phyloP scores from a whole-genome alignment of 2,329 filamentous ascomycete genomes.

The Microcyclospora tardicrescens region DNA sequence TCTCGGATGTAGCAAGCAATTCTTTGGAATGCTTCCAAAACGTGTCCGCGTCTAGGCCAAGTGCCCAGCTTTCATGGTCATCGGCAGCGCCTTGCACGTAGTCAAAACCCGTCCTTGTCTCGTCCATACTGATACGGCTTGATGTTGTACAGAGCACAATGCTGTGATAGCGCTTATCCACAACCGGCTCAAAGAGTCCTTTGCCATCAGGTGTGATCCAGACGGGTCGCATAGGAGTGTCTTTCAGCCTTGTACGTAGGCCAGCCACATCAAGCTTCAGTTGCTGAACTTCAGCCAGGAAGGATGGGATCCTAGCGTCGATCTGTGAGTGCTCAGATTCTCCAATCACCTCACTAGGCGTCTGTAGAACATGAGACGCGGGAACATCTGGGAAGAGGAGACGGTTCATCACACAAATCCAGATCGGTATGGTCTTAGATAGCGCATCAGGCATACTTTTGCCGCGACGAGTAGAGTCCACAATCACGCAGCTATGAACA shows the following conservation, averaged over 20 bases:
- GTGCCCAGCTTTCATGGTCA: constrained; percentile 86
- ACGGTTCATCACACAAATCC: constrained; percentile 77
- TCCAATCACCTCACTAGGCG: constrained; percentile 60
- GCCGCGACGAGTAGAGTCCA: constrained; percentile 84
- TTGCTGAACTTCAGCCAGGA: constrained; percentile 39
- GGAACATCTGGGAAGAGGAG: constrained; percentile 53
- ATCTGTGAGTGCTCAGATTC: constrained; percentile 72
- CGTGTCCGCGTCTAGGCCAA: constrained; percentile 59
- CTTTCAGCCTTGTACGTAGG: constrained; percentile 42
- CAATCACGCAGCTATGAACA: constrained; percentile 53
- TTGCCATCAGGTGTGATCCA: constrained; percentile 63
- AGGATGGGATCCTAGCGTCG: constrained; percentile 44
- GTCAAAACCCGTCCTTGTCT: neutral
- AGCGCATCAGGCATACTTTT: constrained; percentile 95
- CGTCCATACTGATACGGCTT: constrained; percentile 53
- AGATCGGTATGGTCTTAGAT: constrained; percentile 85
- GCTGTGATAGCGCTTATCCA: constrained; percentile 49
- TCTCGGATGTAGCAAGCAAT: constrained; percentile 53
- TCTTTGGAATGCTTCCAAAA: constrained; percentile 62
- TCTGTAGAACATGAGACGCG: constrained; percentile 45
- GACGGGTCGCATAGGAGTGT: constrained; percentile 60
- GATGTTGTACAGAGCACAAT: constrained; percentile 81
- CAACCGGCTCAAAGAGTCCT: constrained; percentile 32
- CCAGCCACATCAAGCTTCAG: constrained; percentile 48
- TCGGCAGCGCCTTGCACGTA: constrained; percentile 95